A percentile compares a stretch with the other conserved stretches of the same genome.
Evolutionary conservation across 148 eudicot genomes (phyloP).

Genomic region (Silene conica): DNA sequence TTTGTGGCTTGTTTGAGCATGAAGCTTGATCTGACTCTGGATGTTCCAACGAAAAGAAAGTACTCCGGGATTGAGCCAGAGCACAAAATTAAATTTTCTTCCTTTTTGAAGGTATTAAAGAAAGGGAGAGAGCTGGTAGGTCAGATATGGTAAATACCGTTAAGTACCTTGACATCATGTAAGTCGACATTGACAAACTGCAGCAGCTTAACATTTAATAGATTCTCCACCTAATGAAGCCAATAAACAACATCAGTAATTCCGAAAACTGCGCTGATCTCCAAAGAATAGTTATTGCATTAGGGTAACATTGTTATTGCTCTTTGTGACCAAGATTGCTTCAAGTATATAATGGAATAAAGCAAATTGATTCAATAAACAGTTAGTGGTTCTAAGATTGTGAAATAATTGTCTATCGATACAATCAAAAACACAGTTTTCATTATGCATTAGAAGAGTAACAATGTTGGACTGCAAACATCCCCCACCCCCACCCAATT

Average conservation of each 20-base stretch:
- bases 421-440: too few relatives aligned
- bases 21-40: constrained; percentile 1
- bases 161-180: constrained; percentile 79
- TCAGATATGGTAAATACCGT: constrained; percentile 25
- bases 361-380: background rate
- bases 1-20: background rate
- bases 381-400: background rate
- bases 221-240: constrained; percentile 60
- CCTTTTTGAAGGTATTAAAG: background rate
- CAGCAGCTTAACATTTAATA: constrained; percentile 57
- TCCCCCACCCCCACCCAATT: too few relatives aligned
- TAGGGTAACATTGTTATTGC: too few relatives aligned
- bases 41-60: background rate
- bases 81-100: background rate
- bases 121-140: constrained; percentile 6
- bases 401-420: too few relatives aligned
- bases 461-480: too few relatives aligned
- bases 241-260: constrained; percentile 21
- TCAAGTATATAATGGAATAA: background rate
- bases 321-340: background rate
- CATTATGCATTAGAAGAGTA: too few relatives aligned
- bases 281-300: background rate
- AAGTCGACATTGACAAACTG: constrained; percentile 74
- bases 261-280: background rate
- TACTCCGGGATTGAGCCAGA: background rate